Conservation (phyloP, 306 rosid genomes). For the Styphnolobium japonicum region DNA sequence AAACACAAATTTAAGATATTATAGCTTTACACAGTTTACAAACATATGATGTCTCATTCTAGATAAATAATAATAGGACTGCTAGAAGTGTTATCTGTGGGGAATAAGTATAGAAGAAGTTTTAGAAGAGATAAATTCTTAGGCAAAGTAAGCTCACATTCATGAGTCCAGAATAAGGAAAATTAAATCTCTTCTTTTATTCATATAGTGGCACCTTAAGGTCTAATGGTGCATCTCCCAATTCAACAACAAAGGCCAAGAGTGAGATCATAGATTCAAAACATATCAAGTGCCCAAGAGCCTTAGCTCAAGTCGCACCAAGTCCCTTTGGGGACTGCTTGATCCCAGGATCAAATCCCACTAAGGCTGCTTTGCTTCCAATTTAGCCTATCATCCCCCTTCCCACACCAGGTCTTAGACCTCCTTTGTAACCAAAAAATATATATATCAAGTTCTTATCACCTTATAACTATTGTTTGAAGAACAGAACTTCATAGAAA, state of each 20-base stretch:
- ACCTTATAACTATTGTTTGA: not conserved
- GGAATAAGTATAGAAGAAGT: conserved; percentile 5
- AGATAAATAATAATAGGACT: not conserved
- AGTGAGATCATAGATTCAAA: not conserved
- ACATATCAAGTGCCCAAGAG: not conserved
- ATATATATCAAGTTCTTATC: not conserved
- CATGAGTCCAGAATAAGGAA: not conserved
- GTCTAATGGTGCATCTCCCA: no score
- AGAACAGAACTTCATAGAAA: not conserved
- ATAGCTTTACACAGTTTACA: conserved; percentile 12
- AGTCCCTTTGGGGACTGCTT: not conserved
- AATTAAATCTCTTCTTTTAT: no score
- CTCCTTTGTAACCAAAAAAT: not conserved
- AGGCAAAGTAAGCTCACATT: conserved; percentile 10
- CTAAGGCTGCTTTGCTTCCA: not conserved
- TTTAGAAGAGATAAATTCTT: not conserved
- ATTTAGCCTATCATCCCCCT: no score
- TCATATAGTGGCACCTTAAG: no score
- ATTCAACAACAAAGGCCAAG: no score
- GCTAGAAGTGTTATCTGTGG: not conserved
- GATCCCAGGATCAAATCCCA: not conserved
- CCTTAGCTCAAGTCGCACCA: not conserved
- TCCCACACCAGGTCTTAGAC: not conserved
- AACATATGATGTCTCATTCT: conserved; percentile 9
- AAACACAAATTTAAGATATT: conserved; percentile 3